Conservation (phyloP, 2,329 filamentous ascomycete species). For the Alternaria triticina region DNA sequence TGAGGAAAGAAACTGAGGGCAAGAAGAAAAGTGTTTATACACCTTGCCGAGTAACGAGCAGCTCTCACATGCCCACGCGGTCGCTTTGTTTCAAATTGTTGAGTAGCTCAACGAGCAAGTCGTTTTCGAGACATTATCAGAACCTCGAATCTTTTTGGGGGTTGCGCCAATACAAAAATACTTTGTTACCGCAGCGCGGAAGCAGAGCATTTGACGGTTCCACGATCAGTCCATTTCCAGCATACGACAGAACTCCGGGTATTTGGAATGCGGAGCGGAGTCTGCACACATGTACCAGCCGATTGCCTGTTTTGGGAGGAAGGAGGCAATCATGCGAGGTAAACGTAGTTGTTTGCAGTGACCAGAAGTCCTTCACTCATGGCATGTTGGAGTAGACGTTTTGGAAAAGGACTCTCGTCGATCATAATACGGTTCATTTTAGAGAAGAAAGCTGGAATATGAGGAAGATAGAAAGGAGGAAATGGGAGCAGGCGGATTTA, state of each 20-base stretch:
- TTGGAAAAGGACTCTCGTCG: too few species aligned
- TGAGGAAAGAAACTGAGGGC: background rate
- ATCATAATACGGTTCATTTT: background rate
- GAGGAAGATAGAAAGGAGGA: background rate
- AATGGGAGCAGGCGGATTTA: background rate
- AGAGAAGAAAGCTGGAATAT: background rate
- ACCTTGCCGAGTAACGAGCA: background rate
- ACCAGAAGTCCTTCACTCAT: background rate
- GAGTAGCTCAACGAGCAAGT: background rate
- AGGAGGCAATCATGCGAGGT: background rate
- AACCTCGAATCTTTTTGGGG: rapidly evolving
- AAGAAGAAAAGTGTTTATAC: background rate
- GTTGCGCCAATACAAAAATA: background rate
- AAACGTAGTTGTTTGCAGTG: background rate
- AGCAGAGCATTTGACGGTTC: background rate
- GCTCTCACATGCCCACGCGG: background rate
- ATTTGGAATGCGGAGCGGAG: background rate
- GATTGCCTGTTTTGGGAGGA: background rate
- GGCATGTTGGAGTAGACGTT: rapidly evolving
- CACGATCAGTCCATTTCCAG: background rate
- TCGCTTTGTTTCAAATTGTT: background rate
- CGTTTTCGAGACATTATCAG: background rate
- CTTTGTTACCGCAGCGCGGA: background rate
- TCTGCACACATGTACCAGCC: background rate
- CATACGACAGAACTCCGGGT: background rate